Evolutionary conservation across 495 filamentous ascomycete genomes (phyloP).

Genomic region (Friedmanniomyces endolithicus): DNA sequence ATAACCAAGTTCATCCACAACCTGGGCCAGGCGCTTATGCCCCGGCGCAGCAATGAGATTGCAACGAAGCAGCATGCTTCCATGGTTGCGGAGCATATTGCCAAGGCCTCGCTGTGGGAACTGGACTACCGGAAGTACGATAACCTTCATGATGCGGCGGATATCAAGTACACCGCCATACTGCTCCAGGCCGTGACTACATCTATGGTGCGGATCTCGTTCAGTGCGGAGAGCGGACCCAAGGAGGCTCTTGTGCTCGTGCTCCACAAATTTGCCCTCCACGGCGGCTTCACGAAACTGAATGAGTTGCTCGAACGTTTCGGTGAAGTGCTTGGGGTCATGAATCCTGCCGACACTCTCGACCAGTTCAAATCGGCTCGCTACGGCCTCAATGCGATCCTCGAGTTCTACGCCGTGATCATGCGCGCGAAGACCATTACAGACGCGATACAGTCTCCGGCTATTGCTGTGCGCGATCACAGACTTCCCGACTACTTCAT

Average conservation of each 20-base stretch:
- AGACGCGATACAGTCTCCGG: slow-evolving; percentile 56
- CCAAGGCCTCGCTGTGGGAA: slow-evolving; percentile 55
- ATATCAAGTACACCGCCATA: slow-evolving; percentile 37
- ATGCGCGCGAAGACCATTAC: slow-evolving; percentile 62
- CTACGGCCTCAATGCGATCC: slow-evolving; percentile 68
- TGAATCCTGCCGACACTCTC: slow-evolving; percentile 16
- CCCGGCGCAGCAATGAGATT: slow-evolving; percentile 52
- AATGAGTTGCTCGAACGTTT: slow-evolving; percentile 41
- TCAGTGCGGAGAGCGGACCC: slow-evolving; percentile 59
- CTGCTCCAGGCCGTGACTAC: neutral
- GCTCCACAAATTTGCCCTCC: slow-evolving; percentile 71
- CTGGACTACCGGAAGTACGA: slow-evolving; percentile 33
- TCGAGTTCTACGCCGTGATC: slow-evolving; percentile 66
- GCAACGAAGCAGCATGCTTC: slow-evolving; percentile 53
- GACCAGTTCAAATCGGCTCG: slow-evolving; percentile 10
- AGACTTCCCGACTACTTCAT: slow-evolving; percentile 55
- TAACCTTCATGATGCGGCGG: slow-evolving; percentile 33
- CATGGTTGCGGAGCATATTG: slow-evolving; percentile 66
- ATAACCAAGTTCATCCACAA: slow-evolving; percentile 67
- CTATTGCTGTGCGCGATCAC: slow-evolving; percentile 47
- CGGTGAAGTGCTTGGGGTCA: neutral
- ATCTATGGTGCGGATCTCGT: slow-evolving; percentile 41
- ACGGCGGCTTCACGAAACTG: slow-evolving; percentile 59
- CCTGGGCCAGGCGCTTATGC: slow-evolving; percentile 66
- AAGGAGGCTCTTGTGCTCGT: slow-evolving; percentile 67